phyloP scores from a whole-genome alignment of 208 protist species.

The Porcisia hertigi region DNA sequence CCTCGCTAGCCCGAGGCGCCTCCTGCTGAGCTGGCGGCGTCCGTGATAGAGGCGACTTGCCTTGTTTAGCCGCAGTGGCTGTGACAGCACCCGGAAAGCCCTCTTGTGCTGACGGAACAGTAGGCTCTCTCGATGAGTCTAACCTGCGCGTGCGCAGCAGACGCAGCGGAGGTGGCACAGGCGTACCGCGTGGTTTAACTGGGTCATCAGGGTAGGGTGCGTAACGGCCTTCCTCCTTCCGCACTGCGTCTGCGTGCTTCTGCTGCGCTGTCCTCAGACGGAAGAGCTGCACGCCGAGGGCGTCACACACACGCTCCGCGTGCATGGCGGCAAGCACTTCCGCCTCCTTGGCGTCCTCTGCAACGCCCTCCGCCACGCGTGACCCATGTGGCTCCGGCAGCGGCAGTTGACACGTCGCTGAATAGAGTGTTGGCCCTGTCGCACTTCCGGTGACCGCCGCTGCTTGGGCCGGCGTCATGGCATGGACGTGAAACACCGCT shows the following conservation, averaged over 20 bases:
- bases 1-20: background rate
- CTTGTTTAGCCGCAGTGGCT: background rate
- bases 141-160: constrained; percentile 35
- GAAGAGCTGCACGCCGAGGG: constrained; percentile 71
- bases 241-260: constrained; percentile 64
- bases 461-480: constrained; percentile 19
- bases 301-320: constrained; percentile 76
- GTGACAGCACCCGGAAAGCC: background rate
- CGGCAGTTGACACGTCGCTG: constrained; percentile 42
- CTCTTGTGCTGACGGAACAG: background rate
- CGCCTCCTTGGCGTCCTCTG: constrained; percentile 61
- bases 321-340: constrained; percentile 87
- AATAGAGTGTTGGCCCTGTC: constrained; percentile 34
- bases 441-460: background rate
- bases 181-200: constrained; percentile 57
- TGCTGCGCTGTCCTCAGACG: constrained; percentile 62
- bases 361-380: constrained; percentile 72
- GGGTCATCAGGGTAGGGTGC: constrained; percentile 68
- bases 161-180: constrained; percentile 67
- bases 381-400: constrained; percentile 64
- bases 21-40: background rate
- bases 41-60: background rate
- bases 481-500: constrained; percentile 47
- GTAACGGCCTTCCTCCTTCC: constrained; percentile 50
- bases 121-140: background rate